Base-by-base conservation (phyloP, 495 filamentous ascomycete genomes). In the Penicillium odoratum region DNA sequence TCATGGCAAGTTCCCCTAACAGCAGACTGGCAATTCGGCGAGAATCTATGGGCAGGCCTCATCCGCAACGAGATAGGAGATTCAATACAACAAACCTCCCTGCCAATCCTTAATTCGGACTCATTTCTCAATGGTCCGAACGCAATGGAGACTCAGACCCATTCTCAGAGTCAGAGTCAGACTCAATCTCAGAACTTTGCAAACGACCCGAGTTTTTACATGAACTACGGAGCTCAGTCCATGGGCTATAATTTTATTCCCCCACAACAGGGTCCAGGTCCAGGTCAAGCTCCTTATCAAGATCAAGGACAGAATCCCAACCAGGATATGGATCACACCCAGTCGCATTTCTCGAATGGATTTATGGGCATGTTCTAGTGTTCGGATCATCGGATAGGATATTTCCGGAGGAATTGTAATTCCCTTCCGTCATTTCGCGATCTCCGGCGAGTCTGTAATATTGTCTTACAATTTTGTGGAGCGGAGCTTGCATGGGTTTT, bases 1-100 rank as follows among this genome's bases (percentile, higher is more conserved):
- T 65, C 74, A 33, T 78, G 74, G 72, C 70, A 74, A 56, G 66
- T 75, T 26, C 75, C 75, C 0, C 33, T 76, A 29, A 65, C 69
- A 3, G 75, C 67, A 3, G 68, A 76, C 51, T 76, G 73, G 74
- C 64, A 72, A 51, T 64, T 72, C 44, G 67, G 72, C 21, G 59
- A 63, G 9, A 67, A 74, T 11, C 54, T 72, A 28, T 68, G 72
- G 45, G 51, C 60, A 21, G 67, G 65, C 13, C 63, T 75, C n/a
- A 69, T 72, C 47, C 65, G 69, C 0, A 34, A 50, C 21, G 52
- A 64, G 48, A 52, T 57, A 45, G 49, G 46, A 31, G 45, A 55
- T 51, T 46, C 42, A 8, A 48, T 38, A 26, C 34, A 38, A 25
- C 48, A 53, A 13, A 31, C 55, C 29, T 45, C 57, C 3, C 48